Evolutionary conservation across 306 rosid species (phyloP), one percentile per base, ranked within the genome.

Genomic region (Cicer cuneatum): DNA sequence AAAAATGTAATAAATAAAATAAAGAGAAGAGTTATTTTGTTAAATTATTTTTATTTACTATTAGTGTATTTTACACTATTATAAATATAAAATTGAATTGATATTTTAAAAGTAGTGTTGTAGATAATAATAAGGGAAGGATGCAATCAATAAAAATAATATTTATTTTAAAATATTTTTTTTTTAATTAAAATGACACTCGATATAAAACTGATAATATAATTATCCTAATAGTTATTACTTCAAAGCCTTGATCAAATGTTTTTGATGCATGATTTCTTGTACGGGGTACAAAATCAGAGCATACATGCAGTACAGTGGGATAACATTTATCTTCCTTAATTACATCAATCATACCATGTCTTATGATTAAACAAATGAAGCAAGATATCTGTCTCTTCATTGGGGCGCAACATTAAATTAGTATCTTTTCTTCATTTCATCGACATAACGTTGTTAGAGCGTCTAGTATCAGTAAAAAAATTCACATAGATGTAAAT

Each of bases 201-300:
- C 2, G 2, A 2, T 24, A 2, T 2, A 24, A 24, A 24, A 24
- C 3, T 0, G 2, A 24, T 24, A 2, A 24, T 2, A 78, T 58
- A 53, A 37, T 77, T 46, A 80, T 61, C 76, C 48, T 58, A 59
- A 54, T 58, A 21, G 66, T 66, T 58, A 66, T 66, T 80, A 57
- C 62, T 70, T 60, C 53, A 2, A 2, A 54, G 39, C 53, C 60
- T 19, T 77, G 12, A 41, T 38, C 73, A 29, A 35, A 45, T 24
- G 61, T 10, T 68, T 73, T 43, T 38, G 12, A 8, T 38, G n/a
- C 78, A 75, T 64, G 29, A 70, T 69, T 81, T 75, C 80, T 41
- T 54, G 75, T 75, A 71, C 57, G 5, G 24, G 66, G n/a, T 69
- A 71, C 18, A 71, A 64, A 71, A 76, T 61, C 66, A 77, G 10